Evolutionary conservation across 2,329 filamentous ascomycete species (phyloP).

Genomic region (Blastomyces parvus): DNA sequence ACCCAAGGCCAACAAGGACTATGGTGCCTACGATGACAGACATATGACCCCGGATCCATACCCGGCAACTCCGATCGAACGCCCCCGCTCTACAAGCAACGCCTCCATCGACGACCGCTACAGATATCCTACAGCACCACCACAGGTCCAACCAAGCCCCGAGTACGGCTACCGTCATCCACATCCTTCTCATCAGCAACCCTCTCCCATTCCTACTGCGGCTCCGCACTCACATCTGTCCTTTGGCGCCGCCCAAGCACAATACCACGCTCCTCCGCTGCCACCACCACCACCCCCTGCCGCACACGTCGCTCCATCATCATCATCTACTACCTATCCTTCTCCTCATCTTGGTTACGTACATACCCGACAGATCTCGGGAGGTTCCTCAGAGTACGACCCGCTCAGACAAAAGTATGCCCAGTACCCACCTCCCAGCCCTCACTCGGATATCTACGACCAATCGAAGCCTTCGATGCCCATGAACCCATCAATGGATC

Average conservation of each 20-base stretch:
- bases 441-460: slow-evolving; percentile 18
- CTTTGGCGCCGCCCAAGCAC: slow-evolving; percentile 33
- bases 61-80: slow-evolving; percentile 38
- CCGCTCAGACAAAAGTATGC: slow-evolving; percentile 18
- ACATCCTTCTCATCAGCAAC: slow-evolving; percentile 21
- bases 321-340: slow-evolving; percentile 32
- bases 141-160: slow-evolving; percentile 42
- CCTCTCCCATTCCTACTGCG: slow-evolving; percentile 27
- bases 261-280: slow-evolving; percentile 35
- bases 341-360: slow-evolving; percentile 30
- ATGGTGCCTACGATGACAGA: slow-evolving; percentile 48
- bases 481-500: slow-evolving; percentile 12
- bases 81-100: slow-evolving; percentile 53
- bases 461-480: slow-evolving; percentile 24
- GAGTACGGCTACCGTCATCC: slow-evolving; percentile 35
- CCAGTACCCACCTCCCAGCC: slow-evolving; percentile 20
- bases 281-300: slow-evolving; percentile 33
- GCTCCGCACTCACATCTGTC: slow-evolving; percentile 34
- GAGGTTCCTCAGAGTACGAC: slow-evolving; percentile 28
- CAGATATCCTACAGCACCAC: slow-evolving; percentile 34
- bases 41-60: slow-evolving; percentile 44
- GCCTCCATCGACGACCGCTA: slow-evolving; percentile 43
- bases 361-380: slow-evolving; percentile 27
- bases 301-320: slow-evolving; percentile 38
- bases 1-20: slow-evolving; percentile 57